phyloP scores from a whole-genome alignment of 495 filamentous ascomycete species.

The Staphylotrichum tortipilum region DNA sequence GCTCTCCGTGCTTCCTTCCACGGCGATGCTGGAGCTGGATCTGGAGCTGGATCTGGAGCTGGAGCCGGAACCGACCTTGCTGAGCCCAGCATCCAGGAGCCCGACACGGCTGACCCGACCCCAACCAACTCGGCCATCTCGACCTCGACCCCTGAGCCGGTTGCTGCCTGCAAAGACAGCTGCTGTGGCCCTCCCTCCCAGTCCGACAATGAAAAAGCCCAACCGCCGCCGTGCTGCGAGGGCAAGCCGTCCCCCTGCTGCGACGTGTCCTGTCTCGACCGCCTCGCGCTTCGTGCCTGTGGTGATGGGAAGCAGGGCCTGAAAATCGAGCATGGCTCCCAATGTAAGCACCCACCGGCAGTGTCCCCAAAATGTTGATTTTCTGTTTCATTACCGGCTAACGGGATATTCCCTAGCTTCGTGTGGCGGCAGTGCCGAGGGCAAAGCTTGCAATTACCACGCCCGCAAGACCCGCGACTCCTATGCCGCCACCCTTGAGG shows the following conservation, averaged over 20 bases:
- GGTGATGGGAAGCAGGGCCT: constrained; percentile 6
- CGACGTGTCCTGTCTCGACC: constrained; percentile 40
- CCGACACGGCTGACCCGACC: too few relatives aligned
- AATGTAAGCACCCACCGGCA: constrained; percentile 4
- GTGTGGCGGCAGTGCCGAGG: constrained; percentile 12
- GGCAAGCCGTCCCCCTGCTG: constrained; percentile 27
- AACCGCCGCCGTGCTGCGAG: constrained; percentile 26
- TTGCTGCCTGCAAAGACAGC: not conserved
- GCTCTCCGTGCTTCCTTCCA: too few relatives aligned
- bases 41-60: too few relatives aligned
- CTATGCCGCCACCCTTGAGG: constrained; percentile 36
- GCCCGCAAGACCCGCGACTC: constrained; percentile 22
- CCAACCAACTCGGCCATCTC: not conserved
- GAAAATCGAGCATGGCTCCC: not conserved
- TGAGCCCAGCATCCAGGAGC: too few relatives aligned
- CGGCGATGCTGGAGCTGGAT: too few relatives aligned
- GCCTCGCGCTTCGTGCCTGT: constrained; percentile 36
- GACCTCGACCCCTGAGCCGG: not conserved
- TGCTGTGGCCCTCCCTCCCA: not conserved
- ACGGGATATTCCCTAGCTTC: constrained; percentile 8
- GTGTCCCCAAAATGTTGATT: too few relatives aligned
- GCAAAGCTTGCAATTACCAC: constrained; percentile 26
- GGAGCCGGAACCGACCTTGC: too few relatives aligned
- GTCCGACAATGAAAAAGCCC: too few relatives aligned
- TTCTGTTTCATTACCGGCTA: not conserved